Base-by-base conservation (phyloP, 192 early-diverging fungal genomes). In the Thamnidium elegans region DNA sequence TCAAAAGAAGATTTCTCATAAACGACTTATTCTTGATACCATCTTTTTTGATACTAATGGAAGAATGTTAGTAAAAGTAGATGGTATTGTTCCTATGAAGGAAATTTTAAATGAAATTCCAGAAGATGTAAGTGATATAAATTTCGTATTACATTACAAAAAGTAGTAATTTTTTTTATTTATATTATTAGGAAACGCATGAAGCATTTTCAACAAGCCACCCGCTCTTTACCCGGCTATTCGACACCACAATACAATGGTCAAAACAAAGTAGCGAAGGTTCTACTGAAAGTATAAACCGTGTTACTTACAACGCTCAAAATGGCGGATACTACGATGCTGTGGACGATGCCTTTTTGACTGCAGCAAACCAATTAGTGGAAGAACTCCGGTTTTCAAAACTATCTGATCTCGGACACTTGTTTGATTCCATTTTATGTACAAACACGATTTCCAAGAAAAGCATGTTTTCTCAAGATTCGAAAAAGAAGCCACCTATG, bases 31-130 rank as follows among this genome's bases (percentile, higher is more conserved):
- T 21, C 21, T 78, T 13, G 70, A 67, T 31, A 30, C 62, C 3
- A 67, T 75, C 1, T 63, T 72, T 23, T 78, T 70, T 48, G 67
- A 78, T 66, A 34, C 45, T 11, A 19, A 69, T 32, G 77, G 73
- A 20, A 58, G 54, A 47, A 63, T 78, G 0, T 31, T 78, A 14
- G 77, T 78, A 4, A 65, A 65, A 39, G 61, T 55, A 32, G 70
- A 72, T 65, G 77, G 77, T 31, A 45, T 66, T 39, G 48, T 78
- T 10, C 77, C 77, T 17, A 65, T 65, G 26, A 66, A 60, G 44
- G 73, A 78, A 56, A 71, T 78, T n/a, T 32, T 55, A 6, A 54
- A 58, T 13, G 53, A 67, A 7, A 30, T 62, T 44, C 19, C 55
- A 39, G 32, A 47, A 58, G 32, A 71, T 20, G 69, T 71, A 64